A percentile compares a stretch with the other conserved stretches of the same genome.
Evolutionary conservation across 805 yeast genomes (phyloP).

Genomic region (baker's yeast (Saccharomyces cerevisiae)): DNA sequence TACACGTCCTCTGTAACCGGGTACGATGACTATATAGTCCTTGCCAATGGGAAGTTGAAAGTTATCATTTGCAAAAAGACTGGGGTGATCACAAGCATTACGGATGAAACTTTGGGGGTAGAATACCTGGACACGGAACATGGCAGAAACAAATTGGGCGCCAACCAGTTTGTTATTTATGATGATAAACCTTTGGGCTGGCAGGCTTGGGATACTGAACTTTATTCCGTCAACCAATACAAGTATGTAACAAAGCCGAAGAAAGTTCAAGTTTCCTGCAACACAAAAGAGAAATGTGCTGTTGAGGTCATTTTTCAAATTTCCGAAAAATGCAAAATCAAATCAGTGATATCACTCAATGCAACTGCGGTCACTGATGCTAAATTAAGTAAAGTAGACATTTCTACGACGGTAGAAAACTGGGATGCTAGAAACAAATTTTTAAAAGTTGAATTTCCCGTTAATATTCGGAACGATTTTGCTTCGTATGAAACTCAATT

Average conservation of each 20-base stretch:
- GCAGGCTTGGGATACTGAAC: constrained; percentile 98
- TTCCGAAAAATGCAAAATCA: constrained; percentile 48
- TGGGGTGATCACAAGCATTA: constrained; percentile 54
- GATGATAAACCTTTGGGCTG: constrained; percentile 86
- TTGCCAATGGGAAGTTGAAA: constrained; percentile 54
- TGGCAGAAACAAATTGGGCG: constrained; percentile 53
- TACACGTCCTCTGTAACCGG: constrained; percentile 5
- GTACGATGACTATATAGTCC: constrained; percentile 36
- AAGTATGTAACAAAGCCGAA: constrained; percentile 36
- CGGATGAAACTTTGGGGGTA: constrained; percentile 48
- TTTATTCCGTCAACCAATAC: constrained; percentile 71
- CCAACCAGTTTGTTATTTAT: constrained; percentile 72
- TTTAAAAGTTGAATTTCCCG: constrained; percentile 92
- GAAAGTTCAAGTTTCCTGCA: constrained; percentile 31
- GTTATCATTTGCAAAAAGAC: constrained; percentile 49
- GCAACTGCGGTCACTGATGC: constrained; percentile 33
- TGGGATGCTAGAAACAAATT: constrained; percentile 89
- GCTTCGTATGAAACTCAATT: constrained; percentile 93
- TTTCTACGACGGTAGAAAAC: constrained; percentile 50
- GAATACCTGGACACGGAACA: constrained; percentile 58
- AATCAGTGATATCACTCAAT: constrained; percentile 61
- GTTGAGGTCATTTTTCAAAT: constrained; percentile 55
- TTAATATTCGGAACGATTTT: constrained; percentile 61
- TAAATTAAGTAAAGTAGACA: constrained; percentile 38
- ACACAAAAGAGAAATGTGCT: constrained; percentile 49